Conservation (phyloP, 2,329 filamentous ascomycete species). For the Nothophoma quercina region DNA sequence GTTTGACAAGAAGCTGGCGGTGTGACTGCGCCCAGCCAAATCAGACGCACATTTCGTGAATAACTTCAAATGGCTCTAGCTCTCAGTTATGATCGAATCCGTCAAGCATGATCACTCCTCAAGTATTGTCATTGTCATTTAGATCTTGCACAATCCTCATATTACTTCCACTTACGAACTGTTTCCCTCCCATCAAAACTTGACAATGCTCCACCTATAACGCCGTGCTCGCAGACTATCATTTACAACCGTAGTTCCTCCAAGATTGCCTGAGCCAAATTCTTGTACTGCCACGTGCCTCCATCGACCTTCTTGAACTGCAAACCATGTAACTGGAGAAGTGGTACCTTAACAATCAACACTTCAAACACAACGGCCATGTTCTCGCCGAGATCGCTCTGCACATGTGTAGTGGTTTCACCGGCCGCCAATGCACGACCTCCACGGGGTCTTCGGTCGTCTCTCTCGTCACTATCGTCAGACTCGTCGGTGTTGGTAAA, state of each 20-base stretch:
- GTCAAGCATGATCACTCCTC: background rate
- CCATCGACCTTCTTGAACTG: slow-evolving; percentile 97
- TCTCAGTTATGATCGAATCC: background rate
- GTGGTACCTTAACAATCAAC: slow-evolving; percentile 94
- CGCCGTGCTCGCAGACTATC: slow-evolving; percentile 8
- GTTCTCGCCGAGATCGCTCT: slow-evolving; percentile 84
- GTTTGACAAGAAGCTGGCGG: background rate
- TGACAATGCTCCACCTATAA: slow-evolving; percentile 1
- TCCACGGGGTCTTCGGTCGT: slow-evolving; percentile 51
- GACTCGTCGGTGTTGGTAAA: slow-evolving; percentile 89
- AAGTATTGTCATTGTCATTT: background rate
- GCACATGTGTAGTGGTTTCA: slow-evolving; percentile 90
- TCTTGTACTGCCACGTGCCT: slow-evolving; percentile 98
- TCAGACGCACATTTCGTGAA: background rate
- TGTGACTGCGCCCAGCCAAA: background rate
- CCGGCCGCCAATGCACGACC: slow-evolving; percentile 65
- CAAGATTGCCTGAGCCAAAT: slow-evolving; percentile 95
- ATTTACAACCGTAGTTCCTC: slow-evolving; percentile 78
- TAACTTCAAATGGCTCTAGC: background rate
- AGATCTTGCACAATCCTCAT: slow-evolving; percentile 9
- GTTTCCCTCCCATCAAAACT: background rate
- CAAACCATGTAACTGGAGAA: slow-evolving; percentile 91
- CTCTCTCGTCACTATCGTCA: slow-evolving; percentile 70
- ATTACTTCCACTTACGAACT: slow-evolving; percentile 6
- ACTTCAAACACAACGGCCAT: slow-evolving; percentile 93